Base-by-base conservation (phyloP, 805 yeast species). In the Monosporozyma servazzii region DNA sequence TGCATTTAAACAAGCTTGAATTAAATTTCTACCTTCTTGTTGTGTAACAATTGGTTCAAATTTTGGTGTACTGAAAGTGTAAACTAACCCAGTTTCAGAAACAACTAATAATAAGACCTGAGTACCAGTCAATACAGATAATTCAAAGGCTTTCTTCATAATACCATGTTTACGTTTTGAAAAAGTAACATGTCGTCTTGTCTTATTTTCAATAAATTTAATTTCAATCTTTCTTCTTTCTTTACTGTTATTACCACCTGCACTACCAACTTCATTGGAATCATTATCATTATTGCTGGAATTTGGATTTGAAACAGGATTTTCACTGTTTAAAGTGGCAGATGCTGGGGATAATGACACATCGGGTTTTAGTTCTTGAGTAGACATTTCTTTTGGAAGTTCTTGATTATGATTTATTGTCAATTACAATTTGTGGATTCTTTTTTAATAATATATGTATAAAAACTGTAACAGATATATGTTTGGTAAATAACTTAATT, bases 81-180 rank as follows among this genome's bases (percentile, higher is more conserved):
- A 93, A 51, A 93, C 99, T 56, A 93, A 81, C 15, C 99, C 99
- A n/a, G 99, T 93, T 70, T 93, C 99, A 50, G 95, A 85, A 30
- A 93, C 99, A 51, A 93, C 99, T 60, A 93, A 79, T 54, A 93
- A 75, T 57, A 93, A 77, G 29, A 93, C 98, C 71, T 93, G 99
- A 31, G 99, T 93, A 52, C 99, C 99, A 13, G 99, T 93, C 61
- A 93, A 78, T 49, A 93, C 98, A 20, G 96, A 86, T 57, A 93
- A 77, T 69, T 93, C 99, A 72, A 91, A 93, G n/a, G 99, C 99
- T 74, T 93, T 93, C 74, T 93, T 93, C 99, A 93, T 93, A 64
- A 93, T 91, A 61, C 99, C 99, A 45, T 96, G 98, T 72, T 91
- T 91, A 72, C 99, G 86, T 74, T 93, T 93, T 50, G 97, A 88